Percentiles rank a stretch among this genome's conserved stretches.
These are phyloP conservation scores for Plantago major DNA, from an alignment of 257 asterid genomes.

Conservation along the genomic window DNA sequence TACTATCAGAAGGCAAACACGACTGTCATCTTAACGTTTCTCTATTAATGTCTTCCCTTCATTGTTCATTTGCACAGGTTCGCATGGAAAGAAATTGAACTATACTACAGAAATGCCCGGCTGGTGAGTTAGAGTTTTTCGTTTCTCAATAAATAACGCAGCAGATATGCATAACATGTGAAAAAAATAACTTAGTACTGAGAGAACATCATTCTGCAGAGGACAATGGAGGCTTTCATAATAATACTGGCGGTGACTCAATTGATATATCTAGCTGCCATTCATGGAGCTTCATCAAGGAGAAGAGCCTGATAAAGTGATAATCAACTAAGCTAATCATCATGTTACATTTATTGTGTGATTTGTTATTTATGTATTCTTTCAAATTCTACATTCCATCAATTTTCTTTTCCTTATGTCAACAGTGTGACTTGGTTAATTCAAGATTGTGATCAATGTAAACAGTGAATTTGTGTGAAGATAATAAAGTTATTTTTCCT, in stretches of 20 bases:
- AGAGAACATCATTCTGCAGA: conserved; percentile 36
- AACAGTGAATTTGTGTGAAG: conserved; percentile 19
- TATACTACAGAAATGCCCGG: conserved; percentile 49
- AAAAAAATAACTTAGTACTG: neutral
- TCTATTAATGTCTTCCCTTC: neutral
- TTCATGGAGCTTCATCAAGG: conserved; percentile 56
- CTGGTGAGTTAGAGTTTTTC: conserved; percentile 52
- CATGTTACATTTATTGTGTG: neutral
- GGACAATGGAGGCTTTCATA: conserved; percentile 90
- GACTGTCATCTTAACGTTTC: neutral
- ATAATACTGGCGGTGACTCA: conserved; percentile 79
- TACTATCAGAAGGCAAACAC: neutral
- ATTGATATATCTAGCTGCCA: conserved; percentile 59
- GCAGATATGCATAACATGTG: neutral
- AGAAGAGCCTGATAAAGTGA: conserved; percentile 28
- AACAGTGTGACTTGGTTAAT: conserved; percentile 10
- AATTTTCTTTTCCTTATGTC: conserved; percentile 8
- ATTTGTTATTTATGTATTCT: conserved; percentile 16
- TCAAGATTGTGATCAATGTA: conserved; percentile 16
- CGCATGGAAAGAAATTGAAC: conserved; percentile 74
- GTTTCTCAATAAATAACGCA: neutral
- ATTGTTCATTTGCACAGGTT: conserved; percentile 38
- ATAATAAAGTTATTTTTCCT: conserved; percentile 2
- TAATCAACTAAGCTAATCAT: neutral
- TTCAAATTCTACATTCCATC: neutral